Conservation (phyloP, 495 filamentous ascomycete species). For the Xylaria palmicola region DNA sequence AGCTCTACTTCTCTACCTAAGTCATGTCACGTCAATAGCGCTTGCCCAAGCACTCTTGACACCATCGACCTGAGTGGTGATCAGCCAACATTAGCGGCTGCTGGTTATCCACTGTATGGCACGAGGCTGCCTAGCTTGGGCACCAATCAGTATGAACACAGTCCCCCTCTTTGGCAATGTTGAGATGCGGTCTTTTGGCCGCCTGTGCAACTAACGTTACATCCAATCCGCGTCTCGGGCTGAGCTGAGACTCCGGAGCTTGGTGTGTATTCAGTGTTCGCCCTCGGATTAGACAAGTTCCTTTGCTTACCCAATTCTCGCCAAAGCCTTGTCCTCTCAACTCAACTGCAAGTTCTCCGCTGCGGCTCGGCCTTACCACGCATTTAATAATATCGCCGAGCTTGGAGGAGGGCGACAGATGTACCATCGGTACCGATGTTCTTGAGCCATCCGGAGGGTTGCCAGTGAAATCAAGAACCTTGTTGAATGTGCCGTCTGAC, state of each 20-base stretch:
- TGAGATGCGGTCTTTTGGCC: neutral
- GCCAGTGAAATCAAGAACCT: neutral
- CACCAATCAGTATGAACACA: neutral
- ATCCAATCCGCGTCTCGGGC: neutral
- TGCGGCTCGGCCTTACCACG: constrained; percentile 4
- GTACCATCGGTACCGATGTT: neutral
- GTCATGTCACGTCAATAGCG: neutral
- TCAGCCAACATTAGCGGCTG: neutral
- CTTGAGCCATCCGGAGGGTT: neutral
- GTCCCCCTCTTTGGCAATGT: neutral
- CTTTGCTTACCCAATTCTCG: constrained; percentile 11
- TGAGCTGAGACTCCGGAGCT: neutral
- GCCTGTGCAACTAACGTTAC: constrained; percentile 8
- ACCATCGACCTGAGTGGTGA: neutral
- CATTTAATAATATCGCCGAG: constrained; percentile 2
- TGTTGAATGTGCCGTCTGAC: neutral
- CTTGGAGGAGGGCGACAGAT: neutral
- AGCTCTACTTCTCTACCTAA: neutral
- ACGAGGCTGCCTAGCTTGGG: neutral
- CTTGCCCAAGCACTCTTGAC: neutral
- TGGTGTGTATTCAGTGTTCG: no score
- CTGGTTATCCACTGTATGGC: neutral
- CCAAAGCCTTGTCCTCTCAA: constrained; percentile 8
- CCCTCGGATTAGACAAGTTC: neutral
- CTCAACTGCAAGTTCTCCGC: neutral